Conservation (phyloP, 441 rosid genomes). For the Cnidoscolus chayamansa region DNA sequence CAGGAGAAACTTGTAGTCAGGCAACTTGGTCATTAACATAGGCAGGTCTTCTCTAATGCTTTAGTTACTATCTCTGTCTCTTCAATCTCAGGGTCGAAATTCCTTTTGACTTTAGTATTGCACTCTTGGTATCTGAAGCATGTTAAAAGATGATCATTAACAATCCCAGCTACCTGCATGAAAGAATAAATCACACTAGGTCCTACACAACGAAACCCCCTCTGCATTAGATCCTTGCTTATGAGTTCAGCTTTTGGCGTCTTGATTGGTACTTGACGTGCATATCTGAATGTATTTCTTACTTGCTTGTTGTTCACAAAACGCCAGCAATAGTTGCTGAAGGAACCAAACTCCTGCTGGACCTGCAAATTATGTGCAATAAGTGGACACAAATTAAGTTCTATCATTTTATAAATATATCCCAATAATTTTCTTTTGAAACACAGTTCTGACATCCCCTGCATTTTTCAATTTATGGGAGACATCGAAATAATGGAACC, state of each 20-base stretch:
- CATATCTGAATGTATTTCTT: constrained; percentile 59
- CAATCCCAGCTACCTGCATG: constrained; percentile 79
- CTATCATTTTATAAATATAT: neutral
- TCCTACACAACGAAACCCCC: constrained; percentile 88
- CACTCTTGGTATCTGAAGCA: constrained; percentile 79
- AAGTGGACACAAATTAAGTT: neutral
- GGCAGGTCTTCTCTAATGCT: constrained; percentile 30
- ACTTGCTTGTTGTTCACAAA: constrained; percentile 61
- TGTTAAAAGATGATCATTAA: constrained; percentile 67
- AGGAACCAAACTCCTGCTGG: constrained; percentile 78
- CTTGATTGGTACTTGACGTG: constrained; percentile 74
- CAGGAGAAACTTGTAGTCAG: constrained; percentile 13
- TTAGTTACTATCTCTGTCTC: constrained; percentile 27
- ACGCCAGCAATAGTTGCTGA: constrained; percentile 74
- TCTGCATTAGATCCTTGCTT: constrained; percentile 87
- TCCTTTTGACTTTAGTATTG: constrained; percentile 28
- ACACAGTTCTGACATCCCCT: too few relatives aligned
- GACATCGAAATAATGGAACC: too few relatives aligned
- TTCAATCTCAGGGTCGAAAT: constrained; percentile 21
- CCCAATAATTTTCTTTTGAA: too few relatives aligned
- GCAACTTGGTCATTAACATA: constrained; percentile 25
- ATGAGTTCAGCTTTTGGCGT: constrained; percentile 81
- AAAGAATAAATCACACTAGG: constrained; percentile 79
- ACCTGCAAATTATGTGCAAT: constrained; percentile 43
- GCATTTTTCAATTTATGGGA: neutral